Evolutionary conservation across 2,329 filamentous ascomycete genomes (phyloP), one percentile per base, ranked within the genome.

Genomic region (Malbranchea zuffiana): DNA sequence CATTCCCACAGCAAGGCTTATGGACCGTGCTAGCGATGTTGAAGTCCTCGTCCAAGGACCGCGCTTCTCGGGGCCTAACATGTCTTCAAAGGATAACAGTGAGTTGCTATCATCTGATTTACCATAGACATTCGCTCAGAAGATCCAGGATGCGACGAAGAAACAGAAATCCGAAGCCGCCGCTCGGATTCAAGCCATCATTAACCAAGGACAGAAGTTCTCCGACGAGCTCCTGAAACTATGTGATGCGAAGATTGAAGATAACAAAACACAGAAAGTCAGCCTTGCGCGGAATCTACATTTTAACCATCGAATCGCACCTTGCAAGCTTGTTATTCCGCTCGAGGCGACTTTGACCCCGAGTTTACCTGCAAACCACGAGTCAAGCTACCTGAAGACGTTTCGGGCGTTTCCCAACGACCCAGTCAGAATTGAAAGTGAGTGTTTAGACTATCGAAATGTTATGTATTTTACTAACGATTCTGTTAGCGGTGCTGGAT

Each of bases 11-110:
- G 43, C 90, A 98, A 58, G 80, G 87, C 1, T 61, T 96, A 17
- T 99, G 90, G 92, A 82, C 80, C 50, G 64, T 98, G 23, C 74
- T 96, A 37, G 84, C 87, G 6, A 79, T 95, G 29, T 79, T 86
- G 49, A 88, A 88, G 40, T 83, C 84, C 0, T 82, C 72, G 20
- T 78, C 85, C 43, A 68, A 71, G 10, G 81, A 88, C 36, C 74
- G 88, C 41, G 67, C 68, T 2, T 61, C 60, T 5, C 66, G 74
- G 40, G 77, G 75, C 7, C 52, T 60, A 27, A 51, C 52, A 20
- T 62, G 60, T 37, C 50, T 63, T 13, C 56, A 61, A 15, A 63
- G 59, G 37, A 60, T 63, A 35, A 59, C 53, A 7, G 60, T 62
- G 47, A 36, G 51, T 40, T 16, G 21, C 21, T 6, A n/a, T 31